phyloP scores from a whole-genome alignment of 495 filamentous ascomycete genomes.

The Sphaerosporella brunnea region DNA sequence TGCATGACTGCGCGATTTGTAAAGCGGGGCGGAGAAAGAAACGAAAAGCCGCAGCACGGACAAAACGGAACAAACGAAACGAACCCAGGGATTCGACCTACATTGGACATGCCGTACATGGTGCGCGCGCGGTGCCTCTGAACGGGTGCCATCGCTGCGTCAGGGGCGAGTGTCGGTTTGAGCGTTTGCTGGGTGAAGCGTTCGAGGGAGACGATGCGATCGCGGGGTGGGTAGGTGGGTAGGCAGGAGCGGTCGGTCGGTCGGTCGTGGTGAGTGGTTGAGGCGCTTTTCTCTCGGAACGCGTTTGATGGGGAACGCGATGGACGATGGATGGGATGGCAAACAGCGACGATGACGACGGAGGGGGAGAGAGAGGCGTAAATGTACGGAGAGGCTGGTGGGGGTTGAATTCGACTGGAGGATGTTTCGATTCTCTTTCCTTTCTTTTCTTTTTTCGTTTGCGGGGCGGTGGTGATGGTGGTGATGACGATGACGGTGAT shows the following conservation, averaged over 20 bases:
- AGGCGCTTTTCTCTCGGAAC: not conserved
- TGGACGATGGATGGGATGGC: no score
- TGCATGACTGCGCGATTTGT: not conserved
- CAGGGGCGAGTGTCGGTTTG: not conserved
- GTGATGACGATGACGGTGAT: no score
- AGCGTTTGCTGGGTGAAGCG: not conserved
- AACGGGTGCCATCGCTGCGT: not conserved
- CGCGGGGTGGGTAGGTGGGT: not conserved
- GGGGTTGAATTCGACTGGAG: no score
- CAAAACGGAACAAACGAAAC: not conserved
- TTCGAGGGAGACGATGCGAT: not conserved
- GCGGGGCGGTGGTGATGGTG: no score
- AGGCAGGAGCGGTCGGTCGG: not conserved
- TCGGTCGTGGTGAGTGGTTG: not conserved
- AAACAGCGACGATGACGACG: no score
- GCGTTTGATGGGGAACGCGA: no score
- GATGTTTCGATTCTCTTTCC: no score
- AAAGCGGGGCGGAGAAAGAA: not conserved
- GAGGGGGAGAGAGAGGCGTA: no score
- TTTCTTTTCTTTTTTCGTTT: no score
- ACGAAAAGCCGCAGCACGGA: not conserved
- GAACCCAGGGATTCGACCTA: not conserved
- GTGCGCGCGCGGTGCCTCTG: not conserved
- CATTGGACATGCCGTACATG: constrained; percentile 1
- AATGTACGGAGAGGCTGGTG: no score